Evolutionary conservation across 352 stramenopile genomes (phyloP), one percentile per base, ranked within the genome.

Genomic region (Phytophthora lateralis): DNA sequence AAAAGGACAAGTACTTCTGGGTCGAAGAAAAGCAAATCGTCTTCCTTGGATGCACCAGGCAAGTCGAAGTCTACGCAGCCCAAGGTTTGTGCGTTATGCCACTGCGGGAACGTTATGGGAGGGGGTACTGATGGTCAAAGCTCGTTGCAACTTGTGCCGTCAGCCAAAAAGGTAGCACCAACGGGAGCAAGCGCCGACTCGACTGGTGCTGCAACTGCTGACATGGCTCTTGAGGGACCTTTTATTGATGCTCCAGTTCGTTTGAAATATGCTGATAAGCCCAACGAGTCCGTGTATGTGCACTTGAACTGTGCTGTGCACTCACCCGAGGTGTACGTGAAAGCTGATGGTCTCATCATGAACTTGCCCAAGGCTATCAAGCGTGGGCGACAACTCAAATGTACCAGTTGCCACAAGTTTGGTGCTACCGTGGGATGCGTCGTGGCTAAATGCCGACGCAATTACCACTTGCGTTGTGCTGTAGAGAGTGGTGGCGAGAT

Each of bases 301-400:
- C 85, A 96, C 65, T 76, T 94, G 55, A 93, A 96, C 54, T 94
- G 82, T 37, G 83, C 85, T 41, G 55, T 93, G 4, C 85, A 96
- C 44, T 93, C 87, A 0, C 81, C 83, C 20, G 82, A 93, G 52
- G 85, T 93, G 29, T 94, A 89, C 45, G 83, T 94, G 14, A 90
- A 94, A 53, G 67, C 76, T 12, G 78, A 94, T 48, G 82, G 82
- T 32, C 78, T 87, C n/a, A 93, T 93, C 45, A 90, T 85, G 66
- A 91, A 93, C 45, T 55, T 95, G 27, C 71, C 78, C 0, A 85
- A 85, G 53, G 82, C 86, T 15, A 77, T 95, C 39, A 93, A 93
- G 54, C 78, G 83, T 17, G 83, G 84, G n/a, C 78, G 84, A 4
- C 82, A 92, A 55, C 73, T 95, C 14, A 78, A 86, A 42, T 96